Evolutionary conservation across 2,329 filamentous ascomycete genomes (phyloP), one percentile per base, ranked within the genome.

Genomic region (Davidsoniella eucalypti): DNA sequence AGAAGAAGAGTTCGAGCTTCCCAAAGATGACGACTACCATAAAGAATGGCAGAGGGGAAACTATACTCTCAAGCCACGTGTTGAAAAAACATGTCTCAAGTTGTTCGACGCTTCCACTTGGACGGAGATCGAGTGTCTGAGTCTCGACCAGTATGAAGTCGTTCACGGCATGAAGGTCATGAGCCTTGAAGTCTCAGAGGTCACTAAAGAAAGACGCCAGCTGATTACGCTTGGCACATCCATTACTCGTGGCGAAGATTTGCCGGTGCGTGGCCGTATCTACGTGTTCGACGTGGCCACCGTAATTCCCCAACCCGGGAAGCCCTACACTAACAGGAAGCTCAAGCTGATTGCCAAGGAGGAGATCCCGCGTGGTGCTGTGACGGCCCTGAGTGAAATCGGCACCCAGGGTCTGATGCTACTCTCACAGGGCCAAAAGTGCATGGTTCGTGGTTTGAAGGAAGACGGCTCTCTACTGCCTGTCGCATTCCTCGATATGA

Each of bases 401-500:
- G 90, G 85, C 40, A 87, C 81, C 0, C 87, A 92, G 64, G 92
- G 84, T 1, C 87, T 90, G 57, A 79, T 93, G 72, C 80, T 92
- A 54, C 84, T 84, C 39, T 87, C 88, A 0, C 92, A 98, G 61
- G 92, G 92, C 1, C 88, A 95, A 60, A 98, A 98, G 65, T 90
- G 87, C 63, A 93, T 98, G 84, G 87, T 98, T 1, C 76, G 92
- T 53, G 92, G 92, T 39, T 72, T 98, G 2, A 95, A 95, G 63
- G 92, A 98, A 63, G 92, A 98, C 61, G 87, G 88, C 0, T 87
- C 84, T 1, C 73, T 96, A 48, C 71, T 96, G 1, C 92, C 92
- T 0, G 90, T 98, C 3, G 92, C 92, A 0, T 98, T 98, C 61
- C 84, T 98, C 72, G 92, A 98, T 60, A 93, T 95, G 80, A 92